These are phyloP conservation scores for Cyberlindnera mycetangii DNA, from an alignment of 805 yeast genomes.

Conservation along the genomic window DNA sequence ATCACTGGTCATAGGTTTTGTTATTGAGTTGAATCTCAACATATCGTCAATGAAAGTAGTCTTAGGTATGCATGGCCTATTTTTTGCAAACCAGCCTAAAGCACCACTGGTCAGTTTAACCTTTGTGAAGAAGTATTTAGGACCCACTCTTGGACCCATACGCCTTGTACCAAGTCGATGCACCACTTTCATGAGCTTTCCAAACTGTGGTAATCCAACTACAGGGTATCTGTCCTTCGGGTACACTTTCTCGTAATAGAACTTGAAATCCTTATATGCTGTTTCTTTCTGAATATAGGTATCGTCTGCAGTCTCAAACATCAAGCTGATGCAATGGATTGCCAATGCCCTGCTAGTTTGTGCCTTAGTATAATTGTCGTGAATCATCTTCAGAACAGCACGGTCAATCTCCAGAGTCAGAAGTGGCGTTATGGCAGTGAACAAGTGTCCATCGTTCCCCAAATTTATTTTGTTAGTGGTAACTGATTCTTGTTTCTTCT, in stretches of 20 bases:
- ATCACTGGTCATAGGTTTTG: conserved; percentile 2
- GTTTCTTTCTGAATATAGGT: conserved; percentile 8
- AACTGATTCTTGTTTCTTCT: no score
- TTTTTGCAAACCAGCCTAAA: conserved; percentile 3
- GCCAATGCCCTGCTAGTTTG: conserved; percentile 8
- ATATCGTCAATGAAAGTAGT: conserved; percentile 6
- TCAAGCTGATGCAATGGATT: conserved; percentile 9
- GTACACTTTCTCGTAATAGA: conserved; percentile 11
- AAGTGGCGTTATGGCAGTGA: neutral
- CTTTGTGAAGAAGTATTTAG: conserved; percentile 67
- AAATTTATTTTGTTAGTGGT: no score
- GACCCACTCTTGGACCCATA: conserved; percentile 76
- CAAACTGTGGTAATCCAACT: conserved; percentile 14
- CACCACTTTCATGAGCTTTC: conserved; percentile 14
- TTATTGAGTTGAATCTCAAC: conserved; percentile 6
- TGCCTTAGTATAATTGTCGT: neutral
- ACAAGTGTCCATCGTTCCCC: neutral
- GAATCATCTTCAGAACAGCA: neutral
- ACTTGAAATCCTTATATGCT: conserved; percentile 15
- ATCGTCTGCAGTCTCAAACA: conserved; percentile 3
- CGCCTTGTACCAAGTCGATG: conserved; percentile 32
- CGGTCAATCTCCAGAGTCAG: neutral
- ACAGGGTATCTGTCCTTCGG: neutral
- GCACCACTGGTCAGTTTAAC: conserved; percentile 3
- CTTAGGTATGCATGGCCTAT: neutral